Evolutionary conservation across 208 protist genomes (phyloP).

Genomic region (Phytomonas francai): DNA sequence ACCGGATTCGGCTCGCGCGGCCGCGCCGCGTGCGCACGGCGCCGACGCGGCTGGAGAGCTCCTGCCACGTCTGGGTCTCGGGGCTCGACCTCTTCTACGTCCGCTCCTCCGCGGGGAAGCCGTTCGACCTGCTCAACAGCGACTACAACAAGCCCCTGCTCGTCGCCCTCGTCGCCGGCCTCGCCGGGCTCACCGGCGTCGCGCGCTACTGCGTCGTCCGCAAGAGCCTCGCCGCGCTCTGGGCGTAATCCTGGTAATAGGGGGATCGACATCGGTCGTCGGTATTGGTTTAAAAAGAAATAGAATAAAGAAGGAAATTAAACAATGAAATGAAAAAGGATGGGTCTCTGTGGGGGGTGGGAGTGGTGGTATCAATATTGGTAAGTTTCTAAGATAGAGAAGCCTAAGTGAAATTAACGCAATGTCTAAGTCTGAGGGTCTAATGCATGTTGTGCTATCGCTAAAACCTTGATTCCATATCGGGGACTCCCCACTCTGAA

Average conservation of each 20-base stretch:
- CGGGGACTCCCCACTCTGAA: no score
- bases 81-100: conserved; percentile 90
- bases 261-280: neutral
- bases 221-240: conserved; percentile 54
- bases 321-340: no score
- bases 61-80: conserved; percentile 71
- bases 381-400: no score
- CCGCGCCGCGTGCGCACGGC: conserved; percentile 47
- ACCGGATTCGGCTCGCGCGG: conserved; percentile 60
- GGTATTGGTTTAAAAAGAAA: no score
- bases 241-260: conserved; percentile 35
- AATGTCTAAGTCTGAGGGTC: no score
- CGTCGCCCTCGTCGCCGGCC: conserved; percentile 47
- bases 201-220: conserved; percentile 66
- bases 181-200: conserved; percentile 52
- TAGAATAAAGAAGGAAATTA: no score
- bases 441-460: no score
- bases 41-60: conserved; percentile 82
- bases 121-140: conserved; percentile 88
- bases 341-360: no score
- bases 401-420: no score
- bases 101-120: conserved; percentile 75
- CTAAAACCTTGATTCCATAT: no score
- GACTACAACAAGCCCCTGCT: conserved; percentile 88
- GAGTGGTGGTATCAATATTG: no score